Evolutionary conservation across 1,284 basidiomycete genomes (phyloP).

Genomic region (Puccinia polysora): DNA sequence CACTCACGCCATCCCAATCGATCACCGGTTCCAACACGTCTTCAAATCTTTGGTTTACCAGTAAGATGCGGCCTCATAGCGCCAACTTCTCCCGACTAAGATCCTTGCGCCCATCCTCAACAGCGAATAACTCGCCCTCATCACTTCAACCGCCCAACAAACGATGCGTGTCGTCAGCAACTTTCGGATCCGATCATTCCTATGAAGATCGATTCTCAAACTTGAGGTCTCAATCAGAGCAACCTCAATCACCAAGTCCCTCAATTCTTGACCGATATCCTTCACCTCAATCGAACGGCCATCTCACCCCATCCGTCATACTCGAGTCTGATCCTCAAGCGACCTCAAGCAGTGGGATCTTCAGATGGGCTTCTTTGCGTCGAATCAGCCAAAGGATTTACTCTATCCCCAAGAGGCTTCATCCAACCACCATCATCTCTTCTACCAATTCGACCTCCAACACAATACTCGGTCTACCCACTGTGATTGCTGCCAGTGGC

Average conservation of each 20-base stretch:
- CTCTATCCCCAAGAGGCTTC: not conserved
- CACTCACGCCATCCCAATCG: conserved; percentile 1
- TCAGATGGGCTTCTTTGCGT: conserved; percentile 32
- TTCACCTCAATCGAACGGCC: not conserved
- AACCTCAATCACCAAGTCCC: not conserved
- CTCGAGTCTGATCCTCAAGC: conserved; percentile 3
- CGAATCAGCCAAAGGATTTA: conserved; percentile 38
- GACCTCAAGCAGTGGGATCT: not conserved
- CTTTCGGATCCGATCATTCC: not conserved
- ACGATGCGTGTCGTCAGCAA: not conserved
- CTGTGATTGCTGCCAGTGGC: conserved; percentile 77
- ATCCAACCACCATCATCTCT: not conserved
- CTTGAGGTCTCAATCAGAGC: conserved; percentile 6
- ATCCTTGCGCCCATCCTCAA: conserved; percentile 1
- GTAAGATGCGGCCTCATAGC: conserved; percentile 12
- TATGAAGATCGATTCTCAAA: not conserved
- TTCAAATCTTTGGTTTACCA: conserved; percentile 26
- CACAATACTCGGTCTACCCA: conserved; percentile 61
- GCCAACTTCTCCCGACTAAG: conserved; percentile 26
- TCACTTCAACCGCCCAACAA: not conserved
- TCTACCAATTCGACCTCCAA: conserved; percentile 18
- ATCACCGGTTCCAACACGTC: conserved; percentile 3
- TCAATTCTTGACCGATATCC: not conserved
- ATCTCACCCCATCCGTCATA: conserved; percentile 5
- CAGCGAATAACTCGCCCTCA: not conserved